A percentile compares a stretch with the other conserved stretches of the same genome.
Conservation (phyloP, 202 grass and related monocot species). For the Digitaria exilis region DNA sequence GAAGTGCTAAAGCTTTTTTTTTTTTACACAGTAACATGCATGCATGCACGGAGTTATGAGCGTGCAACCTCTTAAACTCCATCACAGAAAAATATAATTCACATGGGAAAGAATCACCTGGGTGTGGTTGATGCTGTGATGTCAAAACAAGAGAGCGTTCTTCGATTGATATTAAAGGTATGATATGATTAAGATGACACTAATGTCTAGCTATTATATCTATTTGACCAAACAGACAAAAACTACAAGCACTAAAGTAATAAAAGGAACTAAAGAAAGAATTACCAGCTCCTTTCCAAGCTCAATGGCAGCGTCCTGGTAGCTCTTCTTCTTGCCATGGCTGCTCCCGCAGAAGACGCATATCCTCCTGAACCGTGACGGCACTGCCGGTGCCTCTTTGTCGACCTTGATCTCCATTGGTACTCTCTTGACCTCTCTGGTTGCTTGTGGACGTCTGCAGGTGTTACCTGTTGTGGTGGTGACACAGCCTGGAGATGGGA, state of each 20-base stretch:
- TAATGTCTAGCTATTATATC: neutral
- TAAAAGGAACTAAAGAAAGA: neutral
- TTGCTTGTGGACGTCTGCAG: conserved; percentile 23
- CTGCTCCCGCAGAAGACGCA: conserved; percentile 69
- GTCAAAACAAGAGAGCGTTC: conserved; percentile 6
- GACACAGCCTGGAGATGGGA: conserved; percentile 26
- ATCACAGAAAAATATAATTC: neutral
- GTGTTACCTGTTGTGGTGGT: conserved; percentile 24
- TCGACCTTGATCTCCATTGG: conserved; percentile 40
- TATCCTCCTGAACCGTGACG: conserved; percentile 56
- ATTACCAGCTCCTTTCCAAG: conserved; percentile 61
- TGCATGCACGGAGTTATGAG: neutral
- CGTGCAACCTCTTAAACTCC: neutral
- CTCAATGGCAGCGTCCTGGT: conserved; percentile 63
- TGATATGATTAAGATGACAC: neutral
- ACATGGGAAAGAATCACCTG: neutral
- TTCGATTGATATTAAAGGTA: neutral
- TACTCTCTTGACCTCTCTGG: conserved; percentile 10
- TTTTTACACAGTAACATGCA: neutral
- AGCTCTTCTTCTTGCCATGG: conserved; percentile 63
- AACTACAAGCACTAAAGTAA: neutral
- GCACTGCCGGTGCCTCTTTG: conserved; percentile 9
- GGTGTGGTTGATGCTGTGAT: neutral
- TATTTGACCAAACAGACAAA: conserved; percentile 3
- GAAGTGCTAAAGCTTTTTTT: conserved; percentile 5